Conservation (phyloP, 2,329 filamentous ascomycete species). For the Colletotrichum acutatum region DNA sequence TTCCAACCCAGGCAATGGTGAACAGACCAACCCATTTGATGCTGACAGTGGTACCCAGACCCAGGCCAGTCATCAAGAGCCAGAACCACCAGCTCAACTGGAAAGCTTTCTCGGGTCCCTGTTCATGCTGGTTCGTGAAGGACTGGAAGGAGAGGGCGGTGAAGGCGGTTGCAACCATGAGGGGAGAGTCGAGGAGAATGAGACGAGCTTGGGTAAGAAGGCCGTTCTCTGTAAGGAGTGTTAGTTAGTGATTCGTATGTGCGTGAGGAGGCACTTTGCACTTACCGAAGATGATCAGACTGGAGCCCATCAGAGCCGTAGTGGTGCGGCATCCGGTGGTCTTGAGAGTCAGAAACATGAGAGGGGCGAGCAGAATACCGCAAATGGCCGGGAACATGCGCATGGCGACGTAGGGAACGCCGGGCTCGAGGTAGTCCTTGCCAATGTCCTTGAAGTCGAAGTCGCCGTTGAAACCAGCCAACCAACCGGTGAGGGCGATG, state of each 20-base stretch:
- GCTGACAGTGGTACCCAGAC: constrained; percentile 89
- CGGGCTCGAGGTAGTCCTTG: constrained; percentile 96
- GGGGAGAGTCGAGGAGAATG: constrained; percentile 94
- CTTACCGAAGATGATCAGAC: constrained; percentile 88
- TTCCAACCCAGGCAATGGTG: constrained; percentile 97
- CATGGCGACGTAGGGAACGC: constrained; percentile 98
- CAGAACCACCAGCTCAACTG: constrained; percentile 97
- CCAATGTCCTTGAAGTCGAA: constrained; percentile 99
- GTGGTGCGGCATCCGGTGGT: constrained; percentile 88
- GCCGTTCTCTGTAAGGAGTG: constrained; percentile 78
- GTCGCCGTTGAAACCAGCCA: constrained; percentile 92
- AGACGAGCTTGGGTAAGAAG: constrained; percentile 94
- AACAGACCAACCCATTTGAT: constrained; percentile 99
- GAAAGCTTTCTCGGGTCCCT: constrained; percentile 90
- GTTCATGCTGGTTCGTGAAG: constrained; percentile 97
- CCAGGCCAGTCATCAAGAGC: constrained; percentile 86
- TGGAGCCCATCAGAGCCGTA: constrained; percentile 84
- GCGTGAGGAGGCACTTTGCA: background rate
- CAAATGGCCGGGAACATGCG: constrained; percentile 90
- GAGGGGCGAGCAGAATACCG: constrained; percentile 88
- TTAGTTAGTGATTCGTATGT: constrained; percentile 40
- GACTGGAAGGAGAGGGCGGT: constrained; percentile 90
- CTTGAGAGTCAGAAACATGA: constrained; percentile 95
- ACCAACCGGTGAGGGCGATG: constrained; percentile 92
- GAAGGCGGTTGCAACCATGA: constrained; percentile 92